phyloP scores from a whole-genome alignment of 768 basidiomycete genomes.

The Polyporus arcularius region DNA sequence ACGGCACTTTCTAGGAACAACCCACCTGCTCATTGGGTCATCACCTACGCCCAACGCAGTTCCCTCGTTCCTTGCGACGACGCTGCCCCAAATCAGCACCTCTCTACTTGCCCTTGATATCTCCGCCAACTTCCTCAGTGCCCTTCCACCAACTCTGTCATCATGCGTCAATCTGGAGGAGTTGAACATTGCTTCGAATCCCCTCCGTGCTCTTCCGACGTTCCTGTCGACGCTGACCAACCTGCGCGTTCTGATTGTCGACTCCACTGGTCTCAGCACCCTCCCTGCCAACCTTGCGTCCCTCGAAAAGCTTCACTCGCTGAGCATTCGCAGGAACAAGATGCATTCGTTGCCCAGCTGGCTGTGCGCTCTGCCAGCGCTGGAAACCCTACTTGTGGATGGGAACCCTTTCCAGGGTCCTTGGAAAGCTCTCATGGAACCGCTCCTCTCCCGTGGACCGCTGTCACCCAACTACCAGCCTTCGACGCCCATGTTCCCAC shows the following conservation, averaged over 20 bases:
- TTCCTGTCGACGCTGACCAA: conserved; percentile 78
- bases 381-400: conserved; percentile 91
- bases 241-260: conserved; percentile 90
- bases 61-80: conserved; percentile 68
- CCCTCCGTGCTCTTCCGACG: conserved; percentile 85
- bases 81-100: conserved; percentile 70
- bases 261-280: conserved; percentile 78
- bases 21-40: conserved; percentile 89
- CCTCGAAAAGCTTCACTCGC: conserved; percentile 82
- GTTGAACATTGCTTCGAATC: conserved; percentile 90
- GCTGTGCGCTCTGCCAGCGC: conserved; percentile 82
- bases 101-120: conserved; percentile 93
- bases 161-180: conserved; percentile 85
- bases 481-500: conserved; percentile 61
- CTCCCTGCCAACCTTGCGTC: conserved; percentile 74
- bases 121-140: conserved; percentile 82
- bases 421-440: conserved; percentile 88
- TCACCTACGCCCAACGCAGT: conserved; percentile 77
- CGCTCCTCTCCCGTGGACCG: conserved; percentile 68
- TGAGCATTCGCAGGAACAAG: conserved; percentile 87
- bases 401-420: conserved; percentile 95
- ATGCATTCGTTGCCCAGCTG: conserved; percentile 90
- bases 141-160: conserved; percentile 82
- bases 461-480: conserved; percentile 64
- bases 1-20: conserved; percentile 63